Evolutionary conservation across 1,284 basidiomycete species (phyloP), one percentile per base, ranked within the genome.

Genomic region (Cryptococcus jaspeensis): DNA sequence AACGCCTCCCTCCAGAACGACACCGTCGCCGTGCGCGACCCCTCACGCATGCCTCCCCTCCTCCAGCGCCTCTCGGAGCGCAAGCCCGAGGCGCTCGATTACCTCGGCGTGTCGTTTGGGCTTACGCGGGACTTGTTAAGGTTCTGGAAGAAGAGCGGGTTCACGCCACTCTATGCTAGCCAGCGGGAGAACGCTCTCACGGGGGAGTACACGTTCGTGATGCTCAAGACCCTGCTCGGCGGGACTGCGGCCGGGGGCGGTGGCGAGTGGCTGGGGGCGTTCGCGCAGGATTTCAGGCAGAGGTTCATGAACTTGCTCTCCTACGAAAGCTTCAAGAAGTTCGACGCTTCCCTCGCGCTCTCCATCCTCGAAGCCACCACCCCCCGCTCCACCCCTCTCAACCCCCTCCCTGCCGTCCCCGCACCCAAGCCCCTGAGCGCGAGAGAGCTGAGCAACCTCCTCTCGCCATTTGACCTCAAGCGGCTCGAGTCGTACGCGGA

Each of bases 71-170:
- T 99, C 7, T 87, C 89, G 1, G 94, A 98, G 74, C 84, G 88
- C 39, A 89, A 88, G 75, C 95, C 96, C 0, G 94, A 98, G 71
- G 82, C 80, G 44, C 81, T 99, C 36, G 95, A 99, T 77, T 99
- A 96, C 76, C 81, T 99, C 6, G 95, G 96, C 45, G 95, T 98
- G 0, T 95, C 92, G 28, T 99, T 96, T 73, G 96, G 96, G 11
- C 81, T 99, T 48, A 98, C 95, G 0, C 84, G 90, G 2, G 86
- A 86, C 65, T 82, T 99, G 1, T 83, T 99, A 52, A 82, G 90
- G 82, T 99, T 99, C 80, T 99, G 96, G 96, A 98, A 97, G 79
- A 85, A 90, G 39, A 86, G 87, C 1, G 92, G 92, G 15, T 99
- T 89, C 74, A 83, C 89, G 0, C 96, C 96, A 0, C 81, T 99